Base-by-base conservation (phyloP, 2,329 filamentous ascomycete species). In the Cercospora sp. region DNA sequence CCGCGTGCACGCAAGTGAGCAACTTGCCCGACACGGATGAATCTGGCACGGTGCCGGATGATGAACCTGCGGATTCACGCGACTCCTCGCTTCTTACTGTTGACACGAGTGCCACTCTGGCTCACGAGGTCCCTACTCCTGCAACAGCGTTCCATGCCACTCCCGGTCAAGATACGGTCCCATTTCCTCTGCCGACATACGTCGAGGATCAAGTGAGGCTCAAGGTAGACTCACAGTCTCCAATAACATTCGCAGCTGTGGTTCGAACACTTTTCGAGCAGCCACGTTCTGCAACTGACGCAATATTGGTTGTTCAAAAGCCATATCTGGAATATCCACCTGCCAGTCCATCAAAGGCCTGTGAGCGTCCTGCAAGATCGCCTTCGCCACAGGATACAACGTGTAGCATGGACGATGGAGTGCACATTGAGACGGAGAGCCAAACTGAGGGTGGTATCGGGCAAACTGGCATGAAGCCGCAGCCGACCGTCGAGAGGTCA, bases 341-440 rank as follows among this genome's bases (percentile, higher is more conserved):
- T 7, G 3, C 23, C 18, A 28, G 42, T n/a, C 5, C 26, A 2
- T 18, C 30, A 26, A 4, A 5, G 20, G 13, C 20, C 2, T 30
- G 3, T 12, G 45, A 28, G 10, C 31, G 23, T 0, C 7, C 30
- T 9, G 31, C 48, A 26, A 64, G 42, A 28, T n/a, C 36, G 30
- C 12, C 36, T 33, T 20, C 26, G 8, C 60, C 5, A 30, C 18
- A 45, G 23, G 26, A 18, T n/a, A 62, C 36, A 18, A 3, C 23
- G 63, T 75, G 73, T 77, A 79, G 26, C 66, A 60, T 59, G 72
- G 3, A 74, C 12, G 65, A 68, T 65, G 77, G 78, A 2, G 74
- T 75, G n/a, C 78, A 75, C 63, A 9, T 57, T 9, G 18, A 28
- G 13, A 9, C 16, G 26, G 16, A 45, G 16, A 8, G 45, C 23